Evolutionary conservation across 768 basidiomycete genomes (phyloP), one percentile per base, ranked within the genome.

Genomic region (Strobilomyces echinocephalus): DNA sequence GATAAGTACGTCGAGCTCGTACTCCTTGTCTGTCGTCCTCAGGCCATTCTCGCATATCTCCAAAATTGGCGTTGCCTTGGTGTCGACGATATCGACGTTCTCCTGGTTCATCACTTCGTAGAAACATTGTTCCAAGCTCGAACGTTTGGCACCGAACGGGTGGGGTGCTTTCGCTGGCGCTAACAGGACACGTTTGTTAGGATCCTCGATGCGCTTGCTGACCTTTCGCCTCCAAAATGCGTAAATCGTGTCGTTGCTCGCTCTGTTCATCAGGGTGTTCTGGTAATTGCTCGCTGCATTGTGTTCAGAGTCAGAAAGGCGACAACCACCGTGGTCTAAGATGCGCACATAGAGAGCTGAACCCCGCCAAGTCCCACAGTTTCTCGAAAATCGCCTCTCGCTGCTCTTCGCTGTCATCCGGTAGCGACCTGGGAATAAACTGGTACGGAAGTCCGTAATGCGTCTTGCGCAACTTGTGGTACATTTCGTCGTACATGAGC

Each of bases 81-180:
- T 3, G 20, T 61, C 48, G 15, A 61, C 50, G 10, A 61, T 44
- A 15, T 61, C 60, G 2, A 58, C 60, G 6, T 61, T 61, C 1
- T 61, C 56, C 34, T 58, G 60, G 40, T 57, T 49, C 34, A 61
- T 39, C 26, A 45, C 33, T 5, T 60, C 60, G 34, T 61, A 61
- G 33, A 40, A 61, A 15, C 16, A 12, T 44, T 57, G 44, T 30
- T 61, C 60, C 40, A 53, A 11, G 5, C 46, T 54, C 8, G 39
- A 50, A 3, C 55, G 49, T n/a, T 61, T 61, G 8, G 3, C 1
- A 16, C 31, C 60, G 4, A 61, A 34, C 14, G 52, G 55, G 18
- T 61, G 60, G 4, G 52, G 52, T 36, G 54, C 42, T n/a, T 52
- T 43, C 3, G 20, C 46, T 20, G 60, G 60, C 5, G 60, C 60